Conservation (phyloP, 768 basidiomycete species). For the Boletus subparvulus region DNA sequence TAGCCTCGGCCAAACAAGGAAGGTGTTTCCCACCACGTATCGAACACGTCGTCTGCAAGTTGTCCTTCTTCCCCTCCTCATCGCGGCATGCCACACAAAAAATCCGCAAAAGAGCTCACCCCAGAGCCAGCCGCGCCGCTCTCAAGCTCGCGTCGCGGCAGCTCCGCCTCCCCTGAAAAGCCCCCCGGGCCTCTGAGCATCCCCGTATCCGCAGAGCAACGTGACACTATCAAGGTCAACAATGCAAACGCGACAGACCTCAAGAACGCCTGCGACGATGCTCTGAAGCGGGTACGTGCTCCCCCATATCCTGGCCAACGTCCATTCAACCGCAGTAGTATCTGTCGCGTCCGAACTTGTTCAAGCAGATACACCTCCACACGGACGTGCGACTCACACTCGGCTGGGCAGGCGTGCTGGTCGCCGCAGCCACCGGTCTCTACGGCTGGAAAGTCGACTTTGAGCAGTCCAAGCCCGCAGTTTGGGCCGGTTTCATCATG, state of each 20-base stretch:
- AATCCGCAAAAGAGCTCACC: conserved; percentile 11
- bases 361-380: no score
- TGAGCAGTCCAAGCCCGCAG: conserved; percentile 78
- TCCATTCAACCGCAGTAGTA: no score
- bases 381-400: conserved; percentile 81
- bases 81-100: conserved; percentile 24
- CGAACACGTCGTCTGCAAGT: conserved; percentile 22
- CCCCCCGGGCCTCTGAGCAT: conserved; percentile 57
- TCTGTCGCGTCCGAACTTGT: no score
- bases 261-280: conserved; percentile 82
- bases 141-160: conserved; percentile 27
- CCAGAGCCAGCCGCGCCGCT: conserved; percentile 12
- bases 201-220: conserved; percentile 40
- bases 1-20: not conserved
- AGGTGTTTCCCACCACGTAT: conserved; percentile 19
- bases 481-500: conserved; percentile 78
- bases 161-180: conserved; percentile 33
- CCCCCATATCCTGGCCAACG: no score
- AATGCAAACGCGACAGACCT: conserved; percentile 56
- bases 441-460: conserved; percentile 91
- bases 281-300: conserved; percentile 74
- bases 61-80: not conserved
- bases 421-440: conserved; percentile 77
- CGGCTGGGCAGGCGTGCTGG: conserved; percentile 83
- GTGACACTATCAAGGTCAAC: conserved; percentile 63